A percentile compares a stretch with the other conserved stretches of the same genome.
These are phyloP conservation scores for Floccularia luteovirens DNA, from an alignment of 768 basidiomycete species.

Conservation along the genomic window DNA sequence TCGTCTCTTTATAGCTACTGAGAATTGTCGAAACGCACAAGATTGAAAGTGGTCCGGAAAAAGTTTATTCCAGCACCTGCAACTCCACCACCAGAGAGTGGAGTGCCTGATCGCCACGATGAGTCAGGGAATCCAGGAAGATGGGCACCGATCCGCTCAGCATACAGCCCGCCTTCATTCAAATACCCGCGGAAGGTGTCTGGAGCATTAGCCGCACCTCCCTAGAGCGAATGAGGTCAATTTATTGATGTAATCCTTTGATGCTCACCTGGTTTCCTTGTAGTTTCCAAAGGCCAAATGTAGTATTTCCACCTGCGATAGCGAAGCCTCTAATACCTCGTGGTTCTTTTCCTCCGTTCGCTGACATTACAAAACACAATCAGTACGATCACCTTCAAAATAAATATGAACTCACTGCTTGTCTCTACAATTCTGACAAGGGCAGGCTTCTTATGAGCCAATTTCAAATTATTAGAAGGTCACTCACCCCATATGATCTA, in stretches of 20 bases:
- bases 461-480: neutral
- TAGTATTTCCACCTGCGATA: constrained; percentile 30
- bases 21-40: constrained; percentile 16
- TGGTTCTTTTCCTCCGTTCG: constrained; percentile 42
- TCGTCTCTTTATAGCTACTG: neutral
- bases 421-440: constrained; percentile 34
- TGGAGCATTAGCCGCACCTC: constrained; percentile 27
- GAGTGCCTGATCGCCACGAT: constrained; percentile 26
- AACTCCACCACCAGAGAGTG: constrained; percentile 19
- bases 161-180: constrained; percentile 44
- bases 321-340: constrained; percentile 38
- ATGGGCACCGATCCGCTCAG: constrained; percentile 43
- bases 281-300: constrained; percentile 30
- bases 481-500: constrained; percentile 43
- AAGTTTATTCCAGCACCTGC: constrained; percentile 34
- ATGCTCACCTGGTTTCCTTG: constrained; percentile 31
- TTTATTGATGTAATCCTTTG: neutral
- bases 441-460: neutral
- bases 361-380: constrained; percentile 13
- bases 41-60: constrained; percentile 31
- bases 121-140: constrained; percentile 36
- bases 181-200: constrained; percentile 40
- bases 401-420: constrained; percentile 25
- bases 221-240: neutral
- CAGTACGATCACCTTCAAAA: neutral